These are phyloP conservation scores for Cordyceps cateniannulata DNA, from an alignment of 2,329 filamentous ascomycete genomes.

Conservation along the genomic window DNA sequence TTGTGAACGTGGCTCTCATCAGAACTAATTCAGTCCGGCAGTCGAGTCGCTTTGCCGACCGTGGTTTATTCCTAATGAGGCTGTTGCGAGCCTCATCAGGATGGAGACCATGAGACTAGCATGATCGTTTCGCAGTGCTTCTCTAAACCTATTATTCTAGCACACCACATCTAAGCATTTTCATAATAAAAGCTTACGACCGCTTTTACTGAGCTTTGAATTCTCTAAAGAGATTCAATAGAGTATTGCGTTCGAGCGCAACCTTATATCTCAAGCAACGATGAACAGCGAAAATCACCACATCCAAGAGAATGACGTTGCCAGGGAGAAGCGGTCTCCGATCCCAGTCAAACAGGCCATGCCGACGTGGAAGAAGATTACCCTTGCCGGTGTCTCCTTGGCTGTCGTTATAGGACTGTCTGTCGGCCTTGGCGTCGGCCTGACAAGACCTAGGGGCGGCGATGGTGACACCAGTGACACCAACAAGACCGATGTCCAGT, in stretches of 20 bases:
- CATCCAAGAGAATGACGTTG: neutral
- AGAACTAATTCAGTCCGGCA: neutral
- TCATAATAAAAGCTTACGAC: neutral
- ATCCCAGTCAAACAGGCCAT: slow-evolving; percentile 11
- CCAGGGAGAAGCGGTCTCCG: neutral
- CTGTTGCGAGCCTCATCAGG: neutral
- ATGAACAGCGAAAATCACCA: neutral
- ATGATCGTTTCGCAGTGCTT: neutral
- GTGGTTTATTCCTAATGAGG: neutral
- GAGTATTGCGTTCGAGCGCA: neutral
- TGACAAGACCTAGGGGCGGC: slow-evolving; percentile 30
- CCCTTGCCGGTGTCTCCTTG: slow-evolving; percentile 20
- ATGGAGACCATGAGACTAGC: neutral
- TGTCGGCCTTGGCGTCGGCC: slow-evolving; percentile 51
- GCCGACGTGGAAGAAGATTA: slow-evolving; percentile 27
- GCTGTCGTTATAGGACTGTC: slow-evolving; percentile 36
- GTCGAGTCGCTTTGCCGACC: neutral
- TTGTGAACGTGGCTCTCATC: neutral
- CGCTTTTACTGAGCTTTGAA: neutral
- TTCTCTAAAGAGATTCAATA: neutral
- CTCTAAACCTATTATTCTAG: neutral
- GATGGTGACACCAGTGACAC: slow-evolving; percentile 10
- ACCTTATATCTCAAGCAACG: neutral
- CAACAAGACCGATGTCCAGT: slow-evolving; percentile 16
- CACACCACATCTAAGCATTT: neutral